These are phyloP conservation scores for Phyllachora maydis DNA, from an alignment of 2,329 filamentous ascomycete genomes.

Conservation along the genomic window DNA sequence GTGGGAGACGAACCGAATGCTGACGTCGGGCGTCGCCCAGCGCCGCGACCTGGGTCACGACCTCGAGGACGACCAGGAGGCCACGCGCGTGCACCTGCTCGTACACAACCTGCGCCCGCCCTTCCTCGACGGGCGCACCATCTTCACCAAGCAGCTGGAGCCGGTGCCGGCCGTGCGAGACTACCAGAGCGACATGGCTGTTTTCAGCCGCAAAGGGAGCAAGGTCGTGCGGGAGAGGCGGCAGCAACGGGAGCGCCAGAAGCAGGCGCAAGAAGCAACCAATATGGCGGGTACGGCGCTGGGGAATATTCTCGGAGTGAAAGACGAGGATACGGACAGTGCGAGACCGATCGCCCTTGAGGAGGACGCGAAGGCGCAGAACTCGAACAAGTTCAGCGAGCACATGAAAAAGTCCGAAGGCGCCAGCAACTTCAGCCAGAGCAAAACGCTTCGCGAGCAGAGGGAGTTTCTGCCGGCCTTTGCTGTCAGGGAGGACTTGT, in stretches of 20 bases:
- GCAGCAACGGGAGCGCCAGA: constrained; percentile 81
- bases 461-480: constrained; percentile 88
- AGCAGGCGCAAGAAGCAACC: constrained; percentile 87
- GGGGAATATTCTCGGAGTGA: constrained; percentile 89
- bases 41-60: constrained; percentile 68
- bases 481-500: constrained; percentile 79
- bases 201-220: constrained; percentile 90
- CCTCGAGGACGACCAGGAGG: constrained; percentile 81
- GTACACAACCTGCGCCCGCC: constrained; percentile 89
- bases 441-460: constrained; percentile 77
- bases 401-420: constrained; percentile 77
- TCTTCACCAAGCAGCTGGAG: constrained; percentile 94
- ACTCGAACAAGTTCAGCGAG: constrained; percentile 51
- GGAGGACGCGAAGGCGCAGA: not conserved
- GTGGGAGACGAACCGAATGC: constrained; percentile 97
- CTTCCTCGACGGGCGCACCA: constrained; percentile 81
- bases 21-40: constrained; percentile 89
- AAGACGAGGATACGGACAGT: constrained; percentile 60
- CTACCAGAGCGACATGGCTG: constrained; percentile 94
- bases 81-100: constrained; percentile 70
- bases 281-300: constrained; percentile 80
- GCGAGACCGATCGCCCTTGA: not conserved
- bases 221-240: constrained; percentile 78
- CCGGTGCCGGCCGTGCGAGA: constrained; percentile 86
- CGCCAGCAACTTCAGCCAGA: constrained; percentile 82